Percentiles rank a stretch among this genome's conserved stretches.
phyloP scores from a whole-genome alignment of 2,329 filamentous ascomycete species.

The Apiospora malaysiana region DNA sequence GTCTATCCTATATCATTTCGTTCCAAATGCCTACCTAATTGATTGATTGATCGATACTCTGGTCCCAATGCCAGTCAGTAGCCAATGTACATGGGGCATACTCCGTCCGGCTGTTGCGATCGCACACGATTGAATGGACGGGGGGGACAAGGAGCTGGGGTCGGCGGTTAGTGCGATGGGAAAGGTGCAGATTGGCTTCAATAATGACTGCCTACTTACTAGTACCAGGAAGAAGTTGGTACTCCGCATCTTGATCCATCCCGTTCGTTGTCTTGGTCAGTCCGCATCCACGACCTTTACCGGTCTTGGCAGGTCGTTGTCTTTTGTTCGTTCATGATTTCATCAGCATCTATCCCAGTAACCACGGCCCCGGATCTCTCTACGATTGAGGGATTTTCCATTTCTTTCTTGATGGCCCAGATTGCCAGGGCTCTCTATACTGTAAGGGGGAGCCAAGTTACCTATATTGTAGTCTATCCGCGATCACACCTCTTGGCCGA shows the following conservation, averaged over 20 bases:
- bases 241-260: slow-evolving; percentile 9
- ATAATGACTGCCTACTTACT: no score
- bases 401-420: background rate
- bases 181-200: slow-evolving; percentile 12
- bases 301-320: slow-evolving; percentile 2
- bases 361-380: background rate
- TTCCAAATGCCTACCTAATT: no score
- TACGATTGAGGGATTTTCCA: background rate
- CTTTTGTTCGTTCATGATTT: background rate
- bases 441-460: background rate
- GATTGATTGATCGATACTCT: no score
- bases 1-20: background rate
- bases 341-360: background rate
- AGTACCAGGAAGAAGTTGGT: background rate
- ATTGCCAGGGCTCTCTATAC: background rate
- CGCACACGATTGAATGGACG: background rate
- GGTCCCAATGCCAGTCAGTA: no score
- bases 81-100: no score
- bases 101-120: background rate
- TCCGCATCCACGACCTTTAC: background rate
- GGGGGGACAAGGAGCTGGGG: background rate
- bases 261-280: slow-evolving; percentile 15
- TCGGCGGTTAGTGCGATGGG: background rate
- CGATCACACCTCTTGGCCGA: slow-evolving; percentile 5
- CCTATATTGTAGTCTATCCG: background rate